Evolutionary conservation across 192 early-diverging fungal species (phyloP).

Genomic region (Coemansia sp.): DNA sequence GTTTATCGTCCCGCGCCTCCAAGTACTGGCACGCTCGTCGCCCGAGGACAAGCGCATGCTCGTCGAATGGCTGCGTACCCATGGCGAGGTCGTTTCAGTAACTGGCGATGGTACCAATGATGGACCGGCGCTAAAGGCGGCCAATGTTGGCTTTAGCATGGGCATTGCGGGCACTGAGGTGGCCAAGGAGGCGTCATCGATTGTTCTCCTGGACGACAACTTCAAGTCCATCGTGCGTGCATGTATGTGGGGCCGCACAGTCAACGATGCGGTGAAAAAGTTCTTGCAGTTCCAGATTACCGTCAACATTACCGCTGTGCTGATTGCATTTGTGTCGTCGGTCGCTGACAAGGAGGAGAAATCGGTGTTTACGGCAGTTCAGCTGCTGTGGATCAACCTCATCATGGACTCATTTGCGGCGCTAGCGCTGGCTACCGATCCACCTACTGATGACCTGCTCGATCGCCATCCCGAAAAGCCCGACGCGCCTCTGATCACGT

Average conservation of each 20-base stretch:
- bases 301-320: slow-evolving; percentile 91
- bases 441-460: slow-evolving; percentile 83
- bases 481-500: slow-evolving; percentile 82
- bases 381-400: slow-evolving; percentile 98
- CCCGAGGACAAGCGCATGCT: slow-evolving; percentile 97
- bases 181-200: slow-evolving; percentile 98
- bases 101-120: slow-evolving; percentile 99
- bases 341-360: slow-evolving; percentile 65
- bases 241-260: slow-evolving; percentile 94
- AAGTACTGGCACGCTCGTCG: slow-evolving; percentile 93
- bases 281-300: slow-evolving; percentile 99
- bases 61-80: slow-evolving; percentile 82
- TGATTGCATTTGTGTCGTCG: slow-evolving; percentile 80
- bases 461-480: slow-evolving; percentile 84
- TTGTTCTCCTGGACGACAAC: slow-evolving; percentile 98
- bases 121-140: slow-evolving; percentile 89
- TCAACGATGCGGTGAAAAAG: slow-evolving; percentile 97
- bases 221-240: slow-evolving; percentile 97
- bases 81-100: slow-evolving; percentile 96
- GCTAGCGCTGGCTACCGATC: slow-evolving; percentile 95
- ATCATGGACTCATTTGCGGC: slow-evolving; percentile 99
- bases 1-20: slow-evolving; percentile 86
- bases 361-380: slow-evolving; percentile 93
- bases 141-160: slow-evolving; percentile 99
- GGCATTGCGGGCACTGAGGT: slow-evolving; percentile 99